Base-by-base conservation (phyloP, 345 rosid species). In the Sonneratia alba region DNA sequence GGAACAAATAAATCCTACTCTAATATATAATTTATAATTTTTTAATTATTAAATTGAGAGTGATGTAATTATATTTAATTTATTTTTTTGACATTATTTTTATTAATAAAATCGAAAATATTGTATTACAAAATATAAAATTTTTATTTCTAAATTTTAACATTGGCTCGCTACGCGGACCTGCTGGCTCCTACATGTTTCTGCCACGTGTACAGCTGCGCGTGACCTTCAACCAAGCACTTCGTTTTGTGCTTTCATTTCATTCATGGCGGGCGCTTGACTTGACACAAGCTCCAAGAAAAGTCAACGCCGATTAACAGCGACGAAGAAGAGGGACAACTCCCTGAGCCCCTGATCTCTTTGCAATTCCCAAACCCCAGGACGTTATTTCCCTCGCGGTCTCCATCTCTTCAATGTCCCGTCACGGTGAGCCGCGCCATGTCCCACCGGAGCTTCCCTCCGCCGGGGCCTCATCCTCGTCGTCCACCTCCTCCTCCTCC, bases 401-500 rank as follows among this genome's bases (percentile, higher is more conserved):
- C 64, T 21, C 36, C 13, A 24, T 24, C 34, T 57, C 63, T 32
- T 57, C 66, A 62, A 62, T 62, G 66, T 13, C 66, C 3, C 13
- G n/a, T 43, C 11, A 66, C 36, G 49, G 57, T 8, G 70, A 65
- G 0, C 1, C 14, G 4, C 63, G 10, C 11, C 64, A 36, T n/a
- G 1, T 51, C 49, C 59, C 75, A 22, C 47, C 62, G 69, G 75
- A 65, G 21, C 36, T 62, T 32, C 34, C 71, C 67, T 56, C 71
- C 15, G 18, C 40, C 13, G 70, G 53, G 10, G n/a, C 37, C 70
- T 57, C 22, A 0, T 22, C 70, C 70, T 40, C 70, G 7, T 3
- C 67, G 18, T 27, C 40, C 40, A 63, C 7, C 67, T 15, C 19
- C 53, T 18, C 40, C 56, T 61, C 27, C 36, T 15, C 70, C 56